phyloP scores from a whole-genome alignment of 768 basidiomycete genomes.

The Roridomyces roridus region DNA sequence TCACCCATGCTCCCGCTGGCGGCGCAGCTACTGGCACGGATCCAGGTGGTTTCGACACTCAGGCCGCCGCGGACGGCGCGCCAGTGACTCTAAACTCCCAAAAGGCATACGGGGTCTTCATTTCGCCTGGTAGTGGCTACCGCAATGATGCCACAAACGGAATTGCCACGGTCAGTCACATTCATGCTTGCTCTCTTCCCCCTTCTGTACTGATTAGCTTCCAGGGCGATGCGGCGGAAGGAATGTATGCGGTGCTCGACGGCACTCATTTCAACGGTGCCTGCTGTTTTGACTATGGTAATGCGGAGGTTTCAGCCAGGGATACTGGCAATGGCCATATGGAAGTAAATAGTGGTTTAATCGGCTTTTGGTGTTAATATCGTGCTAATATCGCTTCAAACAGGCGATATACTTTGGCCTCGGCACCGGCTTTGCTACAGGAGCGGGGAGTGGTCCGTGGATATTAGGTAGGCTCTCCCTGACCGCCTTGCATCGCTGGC shows the following conservation, averaged over 20 bases:
- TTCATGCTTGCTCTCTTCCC: background rate
- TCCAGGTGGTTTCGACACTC: constrained; percentile 12
- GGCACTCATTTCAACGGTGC: constrained; percentile 21
- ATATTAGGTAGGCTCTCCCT: no score
- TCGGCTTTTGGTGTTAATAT: no score
- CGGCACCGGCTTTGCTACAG: constrained; percentile 8
- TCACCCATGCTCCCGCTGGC: constrained; percentile 12
- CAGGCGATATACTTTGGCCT: constrained; percentile 12
- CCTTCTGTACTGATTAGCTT: background rate
- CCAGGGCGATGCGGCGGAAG: constrained; percentile 9
- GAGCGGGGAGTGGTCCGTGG: constrained; percentile 21
- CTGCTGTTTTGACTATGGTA: constrained; percentile 22
- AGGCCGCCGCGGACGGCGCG: constrained; percentile 11
- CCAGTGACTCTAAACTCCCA: constrained; percentile 7
- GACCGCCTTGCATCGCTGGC: no score
- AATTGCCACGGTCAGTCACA: constrained; percentile 4
- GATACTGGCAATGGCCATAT: constrained; percentile 15
- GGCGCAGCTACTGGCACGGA: constrained; percentile 10
- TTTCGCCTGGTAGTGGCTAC: constrained; percentile 11
- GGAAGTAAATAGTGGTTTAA: no score
- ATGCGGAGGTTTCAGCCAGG: constrained; percentile 5
- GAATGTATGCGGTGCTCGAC: constrained; percentile 15
- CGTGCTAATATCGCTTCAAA: no score
- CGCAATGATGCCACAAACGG: constrained; percentile 14
- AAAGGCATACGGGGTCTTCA: constrained; percentile 18